Base-by-base conservation (phyloP, 495 filamentous ascomycete species). In the Acidiella bohemica region DNA sequence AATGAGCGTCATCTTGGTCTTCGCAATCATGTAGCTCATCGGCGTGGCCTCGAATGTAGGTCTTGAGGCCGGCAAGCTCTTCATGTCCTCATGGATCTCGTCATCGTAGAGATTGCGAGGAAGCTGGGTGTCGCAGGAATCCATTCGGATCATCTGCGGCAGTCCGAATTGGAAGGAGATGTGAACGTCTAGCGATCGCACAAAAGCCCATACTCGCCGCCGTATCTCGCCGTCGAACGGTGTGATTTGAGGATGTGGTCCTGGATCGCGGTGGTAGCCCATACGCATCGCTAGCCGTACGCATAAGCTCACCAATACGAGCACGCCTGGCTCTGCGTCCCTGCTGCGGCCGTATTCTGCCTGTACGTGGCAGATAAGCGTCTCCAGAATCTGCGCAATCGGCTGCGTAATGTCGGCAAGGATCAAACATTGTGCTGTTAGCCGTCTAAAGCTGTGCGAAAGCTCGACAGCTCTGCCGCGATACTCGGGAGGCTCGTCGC, bases 81-180 rank as follows among this genome's bases (percentile, higher is more conserved):
- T 80, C 48, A 72, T 81, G 33, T 80, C 75, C 32, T 86, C 80
- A 32, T 80, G 75, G 32, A 96, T 81, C 51, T 96, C 92, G 49
- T 95, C 88, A 54, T 99, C 90, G 54, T 84, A 88, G 18, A 95
- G 32, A 57, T 96, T 99, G 46, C 80, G 71, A 12, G 90, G 90
- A 24, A 93, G 59, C 39, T 82, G 74, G 0, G 84, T 82, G 53
- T 99, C 92, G 42, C 73, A 86, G 56, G 94, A 84, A 8, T 76
- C 67, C 12, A 73, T 64, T 39, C 84, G 75, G 13, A 94, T 76
- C 80, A 94, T 94, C 37, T 70, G 75, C n/a, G 90, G 90, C 27
- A 96, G 60, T 5, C 86, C 87, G 36, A 84, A 67, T 60, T 93
- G 88, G 47, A 88, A 92, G 1, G 92, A 95, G 56, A 93, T 87